phyloP scores from a whole-genome alignment of 305 asterid genomes.

The Fraxinus latifolia region DNA sequence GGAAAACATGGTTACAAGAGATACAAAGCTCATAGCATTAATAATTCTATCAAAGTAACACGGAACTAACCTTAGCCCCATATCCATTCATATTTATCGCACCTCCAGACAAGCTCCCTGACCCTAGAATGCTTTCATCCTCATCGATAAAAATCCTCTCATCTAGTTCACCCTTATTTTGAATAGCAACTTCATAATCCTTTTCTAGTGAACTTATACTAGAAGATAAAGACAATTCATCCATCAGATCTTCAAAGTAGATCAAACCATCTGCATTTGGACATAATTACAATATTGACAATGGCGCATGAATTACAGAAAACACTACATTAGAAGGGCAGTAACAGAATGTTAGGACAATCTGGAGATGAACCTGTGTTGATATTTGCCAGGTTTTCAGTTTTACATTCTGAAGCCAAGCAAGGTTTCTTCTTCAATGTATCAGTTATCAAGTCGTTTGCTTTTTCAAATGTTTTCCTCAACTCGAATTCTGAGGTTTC shows the following conservation, averaged over 20 bases:
- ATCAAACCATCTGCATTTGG: conserved; percentile 70
- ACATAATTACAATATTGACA: conserved; percentile 19
- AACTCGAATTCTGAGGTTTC: conserved; percentile 84
- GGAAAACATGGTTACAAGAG: conserved; percentile 18
- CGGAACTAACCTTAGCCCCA: conserved; percentile 68
- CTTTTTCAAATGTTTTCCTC: conserved; percentile 59
- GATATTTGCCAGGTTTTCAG: conserved; percentile 54
- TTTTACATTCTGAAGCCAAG: conserved; percentile 58
- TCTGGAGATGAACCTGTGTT: conserved; percentile 52
- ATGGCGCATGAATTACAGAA: conserved; percentile 2
- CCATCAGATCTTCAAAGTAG: conserved; percentile 74
- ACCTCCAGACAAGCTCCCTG: conserved; percentile 82
- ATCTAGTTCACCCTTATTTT: conserved; percentile 64
- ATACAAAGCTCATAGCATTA: conserved; percentile 16
- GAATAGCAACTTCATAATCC: conserved; percentile 60
- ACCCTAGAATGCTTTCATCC: conserved; percentile 75
- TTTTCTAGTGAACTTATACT: conserved; percentile 58
- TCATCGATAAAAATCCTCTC: conserved; percentile 81
- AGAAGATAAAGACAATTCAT: conserved; percentile 59
- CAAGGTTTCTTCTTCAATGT: conserved; percentile 56
- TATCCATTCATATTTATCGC: conserved; percentile 45
- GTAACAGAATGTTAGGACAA: conserved; percentile 1
- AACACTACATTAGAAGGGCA: conserved; percentile 5
- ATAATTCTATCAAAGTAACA: conserved; percentile 5
- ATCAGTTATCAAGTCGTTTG: conserved; percentile 57